These are phyloP conservation scores for Linum trigynum DNA, from an alignment of 345 rosid genomes.

Conservation along the genomic window DNA sequence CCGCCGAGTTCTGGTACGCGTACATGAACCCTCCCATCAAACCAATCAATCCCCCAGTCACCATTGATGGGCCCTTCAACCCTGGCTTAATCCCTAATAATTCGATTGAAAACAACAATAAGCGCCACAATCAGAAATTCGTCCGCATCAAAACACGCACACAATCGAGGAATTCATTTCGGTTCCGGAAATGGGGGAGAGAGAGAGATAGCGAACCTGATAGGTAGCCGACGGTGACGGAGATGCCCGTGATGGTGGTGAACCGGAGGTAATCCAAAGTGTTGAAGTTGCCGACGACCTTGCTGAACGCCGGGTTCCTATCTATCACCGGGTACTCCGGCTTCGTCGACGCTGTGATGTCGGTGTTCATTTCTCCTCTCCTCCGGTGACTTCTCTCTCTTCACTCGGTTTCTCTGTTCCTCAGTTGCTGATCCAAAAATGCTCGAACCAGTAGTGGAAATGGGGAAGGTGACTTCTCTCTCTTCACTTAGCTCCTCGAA, in stretches of 20 bases:
- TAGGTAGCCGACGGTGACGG: conserved; percentile 94
- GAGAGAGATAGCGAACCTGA: conserved; percentile 38
- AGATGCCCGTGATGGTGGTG: conserved; percentile 62
- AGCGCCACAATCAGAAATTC: background rate
- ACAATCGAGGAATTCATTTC: no score
- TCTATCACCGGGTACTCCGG: conserved; percentile 83
- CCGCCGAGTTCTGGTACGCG: conserved; percentile 95
- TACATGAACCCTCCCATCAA: conserved; percentile 99
- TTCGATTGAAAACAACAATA: no score
- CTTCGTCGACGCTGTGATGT: conserved; percentile 85
- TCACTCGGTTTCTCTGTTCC: background rate
- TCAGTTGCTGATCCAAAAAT: background rate
- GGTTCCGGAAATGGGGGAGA: background rate
- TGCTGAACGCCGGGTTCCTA: conserved; percentile 75
- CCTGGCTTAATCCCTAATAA: conserved; percentile 79
- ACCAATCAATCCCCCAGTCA: conserved; percentile 93
- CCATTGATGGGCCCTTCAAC: conserved; percentile 88
- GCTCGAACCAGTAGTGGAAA: background rate
- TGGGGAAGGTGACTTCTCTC: background rate
- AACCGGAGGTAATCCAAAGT: conserved; percentile 73
- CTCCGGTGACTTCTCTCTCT: background rate
- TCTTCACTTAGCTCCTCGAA: no score
- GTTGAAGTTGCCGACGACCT: conserved; percentile 72
- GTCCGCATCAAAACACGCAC: background rate
- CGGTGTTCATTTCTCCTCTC: conserved; percentile 59